Evolutionary conservation across 176 grass and related monocot species (phyloP), one percentile per base, ranked within the genome.

Genomic region (Lolium multiflorum): DNA sequence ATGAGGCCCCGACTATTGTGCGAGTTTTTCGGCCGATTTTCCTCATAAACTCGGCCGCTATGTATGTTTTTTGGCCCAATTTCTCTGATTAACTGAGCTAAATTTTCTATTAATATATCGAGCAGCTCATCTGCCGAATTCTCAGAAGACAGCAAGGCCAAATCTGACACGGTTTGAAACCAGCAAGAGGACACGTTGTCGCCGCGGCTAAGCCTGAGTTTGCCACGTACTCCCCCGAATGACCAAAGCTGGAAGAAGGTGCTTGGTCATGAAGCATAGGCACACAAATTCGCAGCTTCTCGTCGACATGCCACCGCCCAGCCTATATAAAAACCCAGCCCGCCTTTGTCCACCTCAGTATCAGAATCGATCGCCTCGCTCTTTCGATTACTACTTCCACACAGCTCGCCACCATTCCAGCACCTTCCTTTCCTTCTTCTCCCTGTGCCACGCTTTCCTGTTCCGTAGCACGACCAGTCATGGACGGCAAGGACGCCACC

Each of bases 221-320:
- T 17, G 39, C 66, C 86, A 84, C 74, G 74, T 77, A 67, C 20
- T 14, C 35, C 22, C 41, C 15, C 65, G 63, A 71, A 41, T 43
- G 64, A 4, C 70, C 70, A 73, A 13, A 71, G 20, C 70, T 48
- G 70, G 17, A 44, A 6, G 76, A 94, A 84, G 60, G 48, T 89
- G 60, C 82, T 89, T 88, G 73, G 81, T 10, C 69, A 74, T 46
- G 85, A 85, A 91, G 54, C 61, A 80, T 21, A 41, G 7, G 14
- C 37, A 11, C 54, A 59, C 26, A 5, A 24, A 3, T 17, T 20
- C 4, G 11, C 22, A 17, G 72, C 72, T 75, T 49, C 54, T 38
- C 31, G 61, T 44, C 86, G 77, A 70, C 71, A 58, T 46, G 51
- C 51, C 84, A 77, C 85, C 49, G 59, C 80, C 35, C 44, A 14